Evolutionary conservation across 768 basidiomycete genomes (phyloP).

Genomic region (Tylopilus cervinicoccineus): DNA sequence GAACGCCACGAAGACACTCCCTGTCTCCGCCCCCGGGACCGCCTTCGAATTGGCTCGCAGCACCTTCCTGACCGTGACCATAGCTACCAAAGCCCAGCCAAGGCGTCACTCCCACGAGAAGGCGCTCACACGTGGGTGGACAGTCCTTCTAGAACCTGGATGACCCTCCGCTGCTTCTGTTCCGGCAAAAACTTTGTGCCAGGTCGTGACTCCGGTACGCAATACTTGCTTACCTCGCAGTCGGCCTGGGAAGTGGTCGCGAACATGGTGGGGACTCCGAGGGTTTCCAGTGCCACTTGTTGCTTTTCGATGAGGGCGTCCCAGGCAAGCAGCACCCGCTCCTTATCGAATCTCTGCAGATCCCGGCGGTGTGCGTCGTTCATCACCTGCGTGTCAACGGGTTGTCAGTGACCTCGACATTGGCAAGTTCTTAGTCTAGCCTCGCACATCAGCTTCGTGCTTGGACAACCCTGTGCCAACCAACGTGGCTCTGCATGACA

Average conservation of each 20-base stretch:
- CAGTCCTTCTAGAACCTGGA: constrained; percentile 60
- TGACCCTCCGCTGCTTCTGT: constrained; percentile 68
- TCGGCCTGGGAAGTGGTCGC: constrained; percentile 44
- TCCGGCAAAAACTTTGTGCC: constrained; percentile 2
- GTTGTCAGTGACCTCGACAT: constrained; percentile 8
- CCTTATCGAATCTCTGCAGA: constrained; percentile 61
- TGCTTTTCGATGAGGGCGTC: constrained; percentile 70
- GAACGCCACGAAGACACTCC: constrained; percentile 14
- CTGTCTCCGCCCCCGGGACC: constrained; percentile 7
- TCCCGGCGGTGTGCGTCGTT: constrained; percentile 62
- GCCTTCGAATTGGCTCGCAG: neutral
- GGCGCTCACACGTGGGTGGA: constrained; percentile 15
- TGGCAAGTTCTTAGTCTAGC: constrained; percentile 6
- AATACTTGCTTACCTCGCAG: constrained; percentile 48
- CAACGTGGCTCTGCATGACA: constrained; percentile 53
- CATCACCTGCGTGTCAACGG: constrained; percentile 51
- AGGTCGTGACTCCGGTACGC: neutral
- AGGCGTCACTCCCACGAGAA: neutral
- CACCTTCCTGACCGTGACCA: neutral
- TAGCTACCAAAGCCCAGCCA: neutral
- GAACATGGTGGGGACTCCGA: constrained; percentile 72
- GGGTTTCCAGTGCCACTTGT: constrained; percentile 55
- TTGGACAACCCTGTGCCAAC: constrained; percentile 62
- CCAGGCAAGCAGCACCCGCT: constrained; percentile 71
- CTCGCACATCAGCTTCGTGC: constrained; percentile 49